Evolutionary conservation across 768 basidiomycete species (phyloP).

Genomic region (Termitomyces sp.): DNA sequence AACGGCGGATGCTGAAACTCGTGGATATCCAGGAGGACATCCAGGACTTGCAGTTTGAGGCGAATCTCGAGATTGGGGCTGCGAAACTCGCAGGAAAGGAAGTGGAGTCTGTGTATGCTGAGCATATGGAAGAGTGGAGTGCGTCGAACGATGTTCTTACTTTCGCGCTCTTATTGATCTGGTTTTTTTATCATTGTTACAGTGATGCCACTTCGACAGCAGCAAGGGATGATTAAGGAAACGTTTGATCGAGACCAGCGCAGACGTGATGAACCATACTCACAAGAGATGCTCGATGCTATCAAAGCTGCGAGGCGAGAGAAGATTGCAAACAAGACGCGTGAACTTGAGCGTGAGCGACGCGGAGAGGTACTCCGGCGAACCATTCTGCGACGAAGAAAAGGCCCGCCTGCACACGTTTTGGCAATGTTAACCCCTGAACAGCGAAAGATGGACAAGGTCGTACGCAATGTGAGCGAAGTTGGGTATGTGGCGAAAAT

Average conservation of each 20-base stretch:
- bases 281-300: slow-evolving; percentile 40
- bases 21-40: slow-evolving; percentile 23
- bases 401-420: slow-evolving; percentile 62
- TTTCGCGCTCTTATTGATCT: neutral
- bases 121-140: slow-evolving; percentile 32
- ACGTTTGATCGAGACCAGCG: slow-evolving; percentile 32
- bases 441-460: slow-evolving; percentile 40
- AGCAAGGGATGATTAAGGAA: slow-evolving; percentile 22
- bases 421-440: slow-evolving; percentile 44
- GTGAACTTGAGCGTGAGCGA: slow-evolving; percentile 52
- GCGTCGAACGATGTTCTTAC: slow-evolving; percentile 13
- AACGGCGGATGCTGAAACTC: slow-evolving; percentile 34
- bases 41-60: slow-evolving; percentile 28
- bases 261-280: slow-evolving; percentile 37
- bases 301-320: slow-evolving; percentile 53
- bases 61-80: slow-evolving; percentile 27
- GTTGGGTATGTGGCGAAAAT: slow-evolving; percentile 67
- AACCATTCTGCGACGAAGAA: slow-evolving; percentile 39
- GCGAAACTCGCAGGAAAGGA: slow-evolving; percentile 1
- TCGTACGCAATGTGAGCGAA: slow-evolving; percentile 49
- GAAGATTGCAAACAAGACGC: slow-evolving; percentile 60
- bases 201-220: slow-evolving; percentile 33
- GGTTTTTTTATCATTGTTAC: neutral
- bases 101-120: slow-evolving; percentile 8
- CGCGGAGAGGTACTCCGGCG: slow-evolving; percentile 52